Evolutionary conservation across 164 flowering plant genomes (phyloP), one percentile per base, ranked within the genome.

Genomic region (Santalum album): DNA sequence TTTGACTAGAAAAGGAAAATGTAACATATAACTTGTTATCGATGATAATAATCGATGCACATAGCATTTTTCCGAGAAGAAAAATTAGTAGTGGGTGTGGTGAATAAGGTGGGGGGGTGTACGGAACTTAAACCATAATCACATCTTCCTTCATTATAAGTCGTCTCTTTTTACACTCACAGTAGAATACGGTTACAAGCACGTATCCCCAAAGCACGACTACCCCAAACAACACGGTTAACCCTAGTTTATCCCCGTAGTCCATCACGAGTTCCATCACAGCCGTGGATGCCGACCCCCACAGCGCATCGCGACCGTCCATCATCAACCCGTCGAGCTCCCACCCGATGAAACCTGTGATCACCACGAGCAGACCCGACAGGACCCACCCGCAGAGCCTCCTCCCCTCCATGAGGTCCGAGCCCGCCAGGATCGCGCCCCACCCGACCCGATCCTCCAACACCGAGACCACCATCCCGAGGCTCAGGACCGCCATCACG

Each of bases 381-480:
- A 82, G 47, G 10, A 52, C 46, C 78, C 73, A 77, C 63, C 87
- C 84, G 50, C 49, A 42, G 14, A 61, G 17, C 68, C 76, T 63
- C 76, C 65, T 66, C 44, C 74, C 78, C 45, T 49, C 70, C 80
- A 79, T 73, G 64, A 79, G 23, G 17, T 26, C 51, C 60, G 51
- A 74, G 44, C 75, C 87, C 16, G 32, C 60, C 35, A 57, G 43
- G 40, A 82, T 32, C 7, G 87, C 83, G 6, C 72, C 84, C 48
- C 44, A 62, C 19, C 87, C 84, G 23, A 36, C 53, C 48, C 53
- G 57, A 54, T 69, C 80, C 56, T 82, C 87, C 56, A 61, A 19
- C 10, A 78, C 64, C 52, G 87, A 77, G 12, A 67, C 79, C 56
- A 79, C 84, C 68, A 77, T 36, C 18, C 61, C 84, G 25, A 79